Conservation (phyloP, 192 early-diverging fungal species). For the Linnemannia exigua region DNA sequence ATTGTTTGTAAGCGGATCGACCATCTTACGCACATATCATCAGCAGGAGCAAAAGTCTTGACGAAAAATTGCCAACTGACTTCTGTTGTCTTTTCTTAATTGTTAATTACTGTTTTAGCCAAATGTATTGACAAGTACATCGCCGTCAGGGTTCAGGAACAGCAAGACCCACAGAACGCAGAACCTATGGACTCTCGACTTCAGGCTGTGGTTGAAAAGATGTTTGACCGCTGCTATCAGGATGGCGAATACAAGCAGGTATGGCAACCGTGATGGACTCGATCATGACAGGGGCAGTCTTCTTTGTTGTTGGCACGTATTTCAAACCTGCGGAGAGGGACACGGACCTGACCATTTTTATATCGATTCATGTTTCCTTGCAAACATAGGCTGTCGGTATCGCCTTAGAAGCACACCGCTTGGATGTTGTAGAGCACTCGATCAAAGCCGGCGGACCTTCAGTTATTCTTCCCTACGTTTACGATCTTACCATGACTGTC, state of each 20-base stretch:
- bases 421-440: conserved; percentile 92
- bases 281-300: not conserved
- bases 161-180: conserved; percentile 54
- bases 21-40: not conserved
- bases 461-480: conserved; percentile 86
- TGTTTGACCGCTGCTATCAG: conserved; percentile 94
- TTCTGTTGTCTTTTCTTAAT: no score
- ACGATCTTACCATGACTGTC: conserved; percentile 87
- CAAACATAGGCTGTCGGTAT: conserved; percentile 88
- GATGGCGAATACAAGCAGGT: conserved; percentile 89
- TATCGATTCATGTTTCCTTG: not conserved
- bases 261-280: not conserved
- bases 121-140: conserved; percentile 98
- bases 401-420: conserved; percentile 90
- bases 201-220: conserved; percentile 92
- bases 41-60: not conserved
- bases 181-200: conserved; percentile 81
- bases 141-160: conserved; percentile 68
- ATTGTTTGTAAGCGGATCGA: conserved; percentile 81
- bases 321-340: not conserved
- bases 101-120: conserved; percentile 62
- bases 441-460: conserved; percentile 79
- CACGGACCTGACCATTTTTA: not conserved
- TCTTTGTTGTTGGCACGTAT: not conserved
- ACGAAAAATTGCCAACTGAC: not conserved